These are phyloP conservation scores for Fraxinus greggii DNA, from an alignment of 305 asterid species.

Conservation along the genomic window DNA sequence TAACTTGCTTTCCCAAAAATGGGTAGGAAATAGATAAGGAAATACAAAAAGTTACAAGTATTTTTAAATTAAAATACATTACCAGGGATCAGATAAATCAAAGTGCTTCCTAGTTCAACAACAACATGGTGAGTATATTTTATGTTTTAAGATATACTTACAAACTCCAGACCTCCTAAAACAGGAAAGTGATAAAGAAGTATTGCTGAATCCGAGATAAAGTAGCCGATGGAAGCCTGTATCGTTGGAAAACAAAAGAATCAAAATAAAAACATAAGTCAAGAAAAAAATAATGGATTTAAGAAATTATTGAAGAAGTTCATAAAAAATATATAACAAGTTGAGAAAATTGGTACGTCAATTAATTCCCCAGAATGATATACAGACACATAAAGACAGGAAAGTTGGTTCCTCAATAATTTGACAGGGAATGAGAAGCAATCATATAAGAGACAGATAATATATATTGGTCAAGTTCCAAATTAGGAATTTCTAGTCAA, in stretches of 20 bases:
- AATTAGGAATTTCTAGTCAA: neutral
- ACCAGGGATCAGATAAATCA: neutral
- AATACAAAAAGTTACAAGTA: neutral
- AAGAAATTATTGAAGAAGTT: neutral
- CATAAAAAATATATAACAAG: neutral
- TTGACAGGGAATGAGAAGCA: neutral
- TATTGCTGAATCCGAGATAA: slow-evolving; percentile 77
- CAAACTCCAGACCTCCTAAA: slow-evolving; percentile 89
- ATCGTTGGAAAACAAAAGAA: slow-evolving; percentile 18
- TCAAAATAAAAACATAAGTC: neutral
- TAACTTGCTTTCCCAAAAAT: neutral
- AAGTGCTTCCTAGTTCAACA: neutral
- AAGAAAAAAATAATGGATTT: neutral
- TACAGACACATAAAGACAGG: neutral
- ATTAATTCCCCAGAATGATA: neutral
- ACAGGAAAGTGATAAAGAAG: slow-evolving; percentile 62
- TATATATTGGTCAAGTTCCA: neutral
- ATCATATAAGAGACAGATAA: neutral
- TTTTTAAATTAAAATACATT: neutral
- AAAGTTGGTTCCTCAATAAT: slow-evolving; percentile 1
- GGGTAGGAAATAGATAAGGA: neutral
- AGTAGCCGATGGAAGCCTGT: slow-evolving; percentile 90
- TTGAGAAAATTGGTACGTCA: neutral
- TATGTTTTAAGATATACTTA: slow-evolving; percentile 41
- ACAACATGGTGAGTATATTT: neutral